Conservation (phyloP, 768 basidiomycete genomes). For the Pulveroboletus sp. region DNA sequence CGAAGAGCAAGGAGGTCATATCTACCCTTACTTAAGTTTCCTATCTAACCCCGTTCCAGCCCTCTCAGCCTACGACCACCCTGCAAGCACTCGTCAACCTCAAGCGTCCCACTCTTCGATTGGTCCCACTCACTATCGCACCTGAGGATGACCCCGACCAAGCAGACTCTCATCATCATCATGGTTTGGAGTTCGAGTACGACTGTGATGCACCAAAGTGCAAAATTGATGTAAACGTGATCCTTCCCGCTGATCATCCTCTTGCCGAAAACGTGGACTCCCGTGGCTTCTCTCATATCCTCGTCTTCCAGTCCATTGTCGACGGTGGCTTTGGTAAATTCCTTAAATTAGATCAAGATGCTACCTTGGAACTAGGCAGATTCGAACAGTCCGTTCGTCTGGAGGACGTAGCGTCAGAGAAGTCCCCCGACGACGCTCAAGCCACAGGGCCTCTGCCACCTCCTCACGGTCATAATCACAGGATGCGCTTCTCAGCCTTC, state of each 20-base stretch:
- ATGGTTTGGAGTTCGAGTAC: constrained; percentile 86
- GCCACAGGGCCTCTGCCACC: constrained; percentile 11
- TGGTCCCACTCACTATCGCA: constrained; percentile 55
- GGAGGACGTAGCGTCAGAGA: constrained; percentile 8
- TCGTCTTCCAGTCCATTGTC: constrained; percentile 46
- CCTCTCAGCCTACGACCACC: constrained; percentile 83
- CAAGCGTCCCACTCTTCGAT: constrained; percentile 80
- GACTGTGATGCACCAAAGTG: constrained; percentile 89
- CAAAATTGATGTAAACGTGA: constrained; percentile 70
- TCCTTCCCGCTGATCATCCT: constrained; percentile 62
- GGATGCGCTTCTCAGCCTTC: constrained; percentile 63
- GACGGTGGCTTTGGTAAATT: constrained; percentile 80
- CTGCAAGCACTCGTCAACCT: constrained; percentile 93
- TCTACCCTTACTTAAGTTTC: not conserved
- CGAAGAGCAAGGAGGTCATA: constrained; percentile 77
- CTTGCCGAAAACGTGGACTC: constrained; percentile 39
- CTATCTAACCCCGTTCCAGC: constrained; percentile 34
- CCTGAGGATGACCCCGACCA: constrained; percentile 44
- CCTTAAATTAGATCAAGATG: constrained; percentile 72
- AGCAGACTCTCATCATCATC: constrained; percentile 52
- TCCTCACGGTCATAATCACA: constrained; percentile 22
- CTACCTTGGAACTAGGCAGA: constrained; percentile 74
- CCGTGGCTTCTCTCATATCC: constrained; percentile 26
- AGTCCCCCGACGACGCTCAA: constrained; percentile 8
- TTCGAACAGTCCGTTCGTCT: constrained; percentile 43